A percentile compares a stretch with the other conserved stretches of the same genome.
These are phyloP conservation scores for Aspergillus conjunctus DNA, from an alignment of 495 filamentous ascomycete genomes.

Conservation along the genomic window DNA sequence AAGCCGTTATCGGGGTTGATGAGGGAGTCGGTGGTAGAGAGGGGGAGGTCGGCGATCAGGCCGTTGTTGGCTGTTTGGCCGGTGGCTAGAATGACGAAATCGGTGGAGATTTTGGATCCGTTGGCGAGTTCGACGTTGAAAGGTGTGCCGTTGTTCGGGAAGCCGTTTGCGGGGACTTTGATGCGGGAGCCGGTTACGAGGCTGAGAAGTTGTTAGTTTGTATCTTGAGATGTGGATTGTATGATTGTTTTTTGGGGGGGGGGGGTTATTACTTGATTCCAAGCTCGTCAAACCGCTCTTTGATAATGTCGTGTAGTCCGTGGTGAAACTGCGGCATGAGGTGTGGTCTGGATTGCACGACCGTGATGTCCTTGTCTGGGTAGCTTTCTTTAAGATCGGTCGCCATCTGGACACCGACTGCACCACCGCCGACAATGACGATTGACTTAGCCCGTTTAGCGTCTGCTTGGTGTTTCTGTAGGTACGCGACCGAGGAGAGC, in stretches of 20 bases:
- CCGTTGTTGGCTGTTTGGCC: slow-evolving; percentile 60
- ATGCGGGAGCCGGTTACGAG: slow-evolving; percentile 43
- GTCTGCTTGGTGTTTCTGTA: slow-evolving; percentile 42
- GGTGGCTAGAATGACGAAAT: slow-evolving; percentile 54
- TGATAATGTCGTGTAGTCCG: slow-evolving; percentile 50
- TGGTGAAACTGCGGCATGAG: slow-evolving; percentile 57
- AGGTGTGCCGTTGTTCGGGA: slow-evolving; percentile 31
- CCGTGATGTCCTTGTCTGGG: slow-evolving; percentile 57
- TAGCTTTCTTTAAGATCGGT: slow-evolving; percentile 61
- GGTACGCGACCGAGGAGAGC: slow-evolving; percentile 39
- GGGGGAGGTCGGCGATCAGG: slow-evolving; percentile 44
- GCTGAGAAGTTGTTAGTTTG: slow-evolving; percentile 10
- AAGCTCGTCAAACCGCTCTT: slow-evolving; percentile 43
- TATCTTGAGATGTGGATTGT: not conserved
- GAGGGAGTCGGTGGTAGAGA: slow-evolving; percentile 40
- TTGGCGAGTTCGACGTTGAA: slow-evolving; percentile 41
- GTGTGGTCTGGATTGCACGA: slow-evolving; percentile 58
- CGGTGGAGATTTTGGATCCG: slow-evolving; percentile 34
- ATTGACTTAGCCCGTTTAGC: slow-evolving; percentile 46
- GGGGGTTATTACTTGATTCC: slow-evolving; percentile 29
- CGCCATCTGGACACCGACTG: slow-evolving; percentile 63
- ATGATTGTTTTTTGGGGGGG: not conserved
- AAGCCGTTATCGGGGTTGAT: slow-evolving; percentile 50
- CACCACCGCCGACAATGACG: slow-evolving; percentile 61
- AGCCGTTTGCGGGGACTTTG: slow-evolving; percentile 33